Evolutionary conservation across 176 grass and related monocot species (phyloP).

Genomic region (Pharus latifolius): DNA sequence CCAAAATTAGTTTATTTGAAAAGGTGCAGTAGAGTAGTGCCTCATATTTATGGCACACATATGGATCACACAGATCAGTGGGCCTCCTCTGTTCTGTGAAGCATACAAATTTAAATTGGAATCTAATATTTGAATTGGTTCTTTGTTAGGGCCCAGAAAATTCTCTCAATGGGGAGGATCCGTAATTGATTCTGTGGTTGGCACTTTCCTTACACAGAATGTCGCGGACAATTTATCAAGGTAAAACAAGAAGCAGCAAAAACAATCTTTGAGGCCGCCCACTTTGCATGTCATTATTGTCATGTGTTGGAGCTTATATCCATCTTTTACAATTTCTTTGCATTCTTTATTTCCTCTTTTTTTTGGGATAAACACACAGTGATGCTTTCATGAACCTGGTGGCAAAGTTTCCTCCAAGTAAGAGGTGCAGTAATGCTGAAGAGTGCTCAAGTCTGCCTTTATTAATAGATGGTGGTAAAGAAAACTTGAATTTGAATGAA

Average conservation of each 20-base stretch:
- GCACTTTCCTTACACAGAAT: slow-evolving; percentile 47
- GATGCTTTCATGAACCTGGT: slow-evolving; percentile 36
- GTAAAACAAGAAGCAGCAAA: slow-evolving; percentile 11
- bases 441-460: background rate
- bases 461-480: background rate
- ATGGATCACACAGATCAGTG: background rate
- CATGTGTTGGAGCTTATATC: background rate
- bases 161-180: slow-evolving; percentile 44
- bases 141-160: slow-evolving; percentile 29
- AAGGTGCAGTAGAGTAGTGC: no score
- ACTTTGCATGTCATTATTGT: slow-evolving; percentile 17
- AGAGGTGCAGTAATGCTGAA: slow-evolving; percentile 7
- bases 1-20: no score
- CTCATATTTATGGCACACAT: background rate
- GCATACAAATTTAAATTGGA: background rate
- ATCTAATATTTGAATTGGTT: slow-evolving; percentile 16
- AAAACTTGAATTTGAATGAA: background rate
- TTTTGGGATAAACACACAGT: slow-evolving; percentile 16
- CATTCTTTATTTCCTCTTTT: background rate
- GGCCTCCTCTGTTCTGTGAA: background rate
- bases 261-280: background rate
- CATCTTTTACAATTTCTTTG: background rate
- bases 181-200: slow-evolving; percentile 34
- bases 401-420: slow-evolving; percentile 26
- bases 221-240: slow-evolving; percentile 45